Evolutionary conservation across 106 monocot species (phyloP).

Genomic region (Gastrodia elata): DNA sequence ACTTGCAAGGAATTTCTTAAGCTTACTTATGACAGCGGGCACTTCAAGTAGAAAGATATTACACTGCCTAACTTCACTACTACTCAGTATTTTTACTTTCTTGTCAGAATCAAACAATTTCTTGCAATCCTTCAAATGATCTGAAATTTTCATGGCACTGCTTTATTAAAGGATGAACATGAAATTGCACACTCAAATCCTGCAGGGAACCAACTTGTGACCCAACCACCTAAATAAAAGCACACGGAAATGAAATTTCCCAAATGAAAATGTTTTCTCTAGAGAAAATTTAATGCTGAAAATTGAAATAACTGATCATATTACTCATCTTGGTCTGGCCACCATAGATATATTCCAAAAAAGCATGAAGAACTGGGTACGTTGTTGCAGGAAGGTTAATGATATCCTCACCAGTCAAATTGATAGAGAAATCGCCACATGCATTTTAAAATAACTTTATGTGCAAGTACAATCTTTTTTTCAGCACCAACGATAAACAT

Average conservation of each 20-base stretch:
- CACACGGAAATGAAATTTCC: conserved; percentile 5
- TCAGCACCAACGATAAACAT: conserved; percentile 62
- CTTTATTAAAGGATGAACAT: conserved; percentile 43
- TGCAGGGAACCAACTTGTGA: conserved; percentile 38
- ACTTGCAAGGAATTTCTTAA: conserved; percentile 48
- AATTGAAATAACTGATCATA: neutral
- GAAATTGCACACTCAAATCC: conserved; percentile 54
- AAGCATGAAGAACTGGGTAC: conserved; percentile 60
- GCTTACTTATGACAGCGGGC: conserved; percentile 41
- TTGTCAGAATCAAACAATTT: conserved; percentile 38
- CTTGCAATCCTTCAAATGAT: conserved; percentile 39
- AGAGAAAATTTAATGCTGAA: neutral
- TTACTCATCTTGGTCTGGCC: conserved; percentile 52
- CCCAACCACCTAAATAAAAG: conserved; percentile 41
- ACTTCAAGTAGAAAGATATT: conserved; percentile 36
- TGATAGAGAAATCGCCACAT: conserved; percentile 45
- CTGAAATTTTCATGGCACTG: conserved; percentile 56
- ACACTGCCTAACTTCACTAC: conserved; percentile 22
- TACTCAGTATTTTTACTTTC: conserved; percentile 43
- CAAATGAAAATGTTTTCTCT: neutral
- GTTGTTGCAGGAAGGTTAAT: conserved; percentile 51
- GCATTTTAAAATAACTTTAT: conserved; percentile 57
- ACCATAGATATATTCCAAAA: conserved; percentile 77
- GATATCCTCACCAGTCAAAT: conserved; percentile 19
- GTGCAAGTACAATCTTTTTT: conserved; percentile 60